Evolutionary conservation across 768 basidiomycete species (phyloP).

Genomic region (Infundibulicybe gibba): DNA sequence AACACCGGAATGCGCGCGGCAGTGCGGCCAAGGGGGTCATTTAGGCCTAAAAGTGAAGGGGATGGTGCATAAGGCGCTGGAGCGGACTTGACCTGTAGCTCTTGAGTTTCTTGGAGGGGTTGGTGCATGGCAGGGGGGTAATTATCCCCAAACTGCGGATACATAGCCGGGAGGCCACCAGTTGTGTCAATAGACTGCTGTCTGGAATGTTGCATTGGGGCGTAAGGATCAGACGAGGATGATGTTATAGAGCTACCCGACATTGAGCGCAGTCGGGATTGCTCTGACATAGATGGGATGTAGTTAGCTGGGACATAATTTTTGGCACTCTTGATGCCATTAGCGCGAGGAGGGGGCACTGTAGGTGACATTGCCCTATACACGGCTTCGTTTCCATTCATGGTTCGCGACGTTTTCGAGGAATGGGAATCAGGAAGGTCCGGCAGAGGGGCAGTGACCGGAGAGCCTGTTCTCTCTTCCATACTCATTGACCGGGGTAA

Average conservation of each 20-base stretch:
- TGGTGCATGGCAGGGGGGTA: background rate
- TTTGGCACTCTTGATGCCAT: background rate
- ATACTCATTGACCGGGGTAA: background rate
- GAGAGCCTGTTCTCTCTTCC: constrained; percentile 26
- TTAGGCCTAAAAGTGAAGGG: constrained; percentile 75
- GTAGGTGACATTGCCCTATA: no score
- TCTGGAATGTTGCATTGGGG: constrained; percentile 19
- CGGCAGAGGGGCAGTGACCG: constrained; percentile 12
- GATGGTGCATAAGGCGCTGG: constrained; percentile 77
- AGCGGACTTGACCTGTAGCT: constrained; percentile 31
- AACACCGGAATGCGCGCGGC: constrained; percentile 73
- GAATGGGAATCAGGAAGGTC: no score
- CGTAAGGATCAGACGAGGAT: constrained; percentile 27
- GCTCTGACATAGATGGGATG: constrained; percentile 14
- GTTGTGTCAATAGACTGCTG: constrained; percentile 18
- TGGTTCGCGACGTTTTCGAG: no score
- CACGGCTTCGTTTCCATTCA: background rate
- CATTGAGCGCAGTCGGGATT: constrained; percentile 33
- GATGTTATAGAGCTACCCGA: constrained; percentile 44
- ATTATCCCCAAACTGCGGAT: constrained; percentile 11
- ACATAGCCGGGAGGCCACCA: constrained; percentile 22
- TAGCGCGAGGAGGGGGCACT: no score
- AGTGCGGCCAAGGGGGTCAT: constrained; percentile 78
- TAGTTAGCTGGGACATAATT: constrained; percentile 12
- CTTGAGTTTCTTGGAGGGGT: constrained; percentile 21